phyloP scores from a whole-genome alignment of 2,329 filamentous ascomycete genomes.

The Xylaria arbuscula region DNA sequence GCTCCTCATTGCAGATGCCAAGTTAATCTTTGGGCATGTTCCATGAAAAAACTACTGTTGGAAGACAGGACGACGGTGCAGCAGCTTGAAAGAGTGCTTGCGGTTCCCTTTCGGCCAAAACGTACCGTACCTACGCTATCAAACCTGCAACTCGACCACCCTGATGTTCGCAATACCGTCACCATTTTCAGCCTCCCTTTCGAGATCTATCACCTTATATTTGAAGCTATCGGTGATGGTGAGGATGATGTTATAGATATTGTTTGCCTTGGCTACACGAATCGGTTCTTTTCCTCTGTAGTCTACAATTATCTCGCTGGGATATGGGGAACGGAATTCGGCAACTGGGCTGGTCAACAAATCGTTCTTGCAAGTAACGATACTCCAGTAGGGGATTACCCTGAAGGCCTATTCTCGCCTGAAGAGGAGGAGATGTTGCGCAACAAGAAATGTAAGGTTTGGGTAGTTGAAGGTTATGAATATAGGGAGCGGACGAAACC shows the following conservation, averaged over 20 bases:
- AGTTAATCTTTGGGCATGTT: too few relatives aligned
- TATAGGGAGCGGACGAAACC: too few relatives aligned
- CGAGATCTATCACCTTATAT: conserved; percentile 28
- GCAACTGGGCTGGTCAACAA: conserved; percentile 46
- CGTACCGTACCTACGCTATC: too few relatives aligned
- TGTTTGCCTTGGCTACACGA: not conserved
- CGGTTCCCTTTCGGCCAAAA: too few relatives aligned
- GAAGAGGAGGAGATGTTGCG: conserved; percentile 27
- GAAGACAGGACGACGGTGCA: too few relatives aligned
- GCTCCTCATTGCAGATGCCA: too few relatives aligned
- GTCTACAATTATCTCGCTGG: conserved; percentile 21
- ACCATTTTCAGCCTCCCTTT: conserved; percentile 24
- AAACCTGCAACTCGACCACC: too few relatives aligned
- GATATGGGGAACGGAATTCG: conserved; percentile 35
- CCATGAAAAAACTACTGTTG: too few relatives aligned
- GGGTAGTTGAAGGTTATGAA: too few relatives aligned
- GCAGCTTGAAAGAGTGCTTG: too few relatives aligned
- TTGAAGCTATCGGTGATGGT: conserved; percentile 17
- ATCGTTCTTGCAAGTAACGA: conserved; percentile 46
- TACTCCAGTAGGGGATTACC: conserved; percentile 33
- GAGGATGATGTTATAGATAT: not conserved
- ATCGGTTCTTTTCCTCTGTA: conserved; percentile 27
- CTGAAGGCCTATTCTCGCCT: conserved; percentile 35
- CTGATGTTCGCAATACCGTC: not conserved
- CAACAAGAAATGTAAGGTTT: too few relatives aligned